Percentiles rank a stretch among this genome's conserved stretches.
Evolutionary conservation across 2,329 filamentous ascomycete genomes (phyloP).

Genomic region (Fusarium brevicatenulatum): DNA sequence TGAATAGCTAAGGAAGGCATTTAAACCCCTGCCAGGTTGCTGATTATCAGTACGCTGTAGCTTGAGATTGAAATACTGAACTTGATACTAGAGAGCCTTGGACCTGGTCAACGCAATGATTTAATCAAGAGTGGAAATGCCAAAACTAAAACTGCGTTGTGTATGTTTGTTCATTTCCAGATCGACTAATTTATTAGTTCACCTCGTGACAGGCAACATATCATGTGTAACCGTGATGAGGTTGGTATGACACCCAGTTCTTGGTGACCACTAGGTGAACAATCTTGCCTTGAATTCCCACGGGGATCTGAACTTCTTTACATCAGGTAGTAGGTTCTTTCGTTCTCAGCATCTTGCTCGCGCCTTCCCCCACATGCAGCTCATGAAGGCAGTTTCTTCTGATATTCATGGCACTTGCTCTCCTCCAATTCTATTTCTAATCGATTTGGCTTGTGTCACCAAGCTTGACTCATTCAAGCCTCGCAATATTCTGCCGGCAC

Average conservation of each 20-base stretch:
- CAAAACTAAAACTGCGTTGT: background rate
- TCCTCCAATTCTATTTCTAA: background rate
- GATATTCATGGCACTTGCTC: background rate
- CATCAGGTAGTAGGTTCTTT: background rate
- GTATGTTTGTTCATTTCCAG: background rate
- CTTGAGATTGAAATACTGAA: conserved; percentile 15
- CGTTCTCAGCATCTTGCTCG: background rate
- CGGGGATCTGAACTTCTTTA: background rate
- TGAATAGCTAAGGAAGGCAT: conserved; percentile 5
- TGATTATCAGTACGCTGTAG: conserved; percentile 9
- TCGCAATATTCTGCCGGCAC: conserved; percentile 18
- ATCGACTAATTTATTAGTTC: background rate
- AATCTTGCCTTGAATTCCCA: background rate
- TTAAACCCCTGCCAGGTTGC: background rate
- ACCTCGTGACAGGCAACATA: background rate
- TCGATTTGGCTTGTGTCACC: background rate
- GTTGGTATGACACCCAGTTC: background rate
- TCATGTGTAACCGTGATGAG: conserved; percentile 9
- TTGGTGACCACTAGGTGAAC: too few relatives aligned
- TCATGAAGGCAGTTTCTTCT: background rate
- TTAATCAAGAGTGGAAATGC: background rate
- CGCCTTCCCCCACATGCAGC: background rate
- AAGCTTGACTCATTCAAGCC: background rate
- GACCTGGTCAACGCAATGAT: background rate
- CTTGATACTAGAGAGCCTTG: background rate